Evolutionary conservation across 129 eudicot genomes (phyloP).

Genomic region (Ambrosia artemisiifolia): DNA sequence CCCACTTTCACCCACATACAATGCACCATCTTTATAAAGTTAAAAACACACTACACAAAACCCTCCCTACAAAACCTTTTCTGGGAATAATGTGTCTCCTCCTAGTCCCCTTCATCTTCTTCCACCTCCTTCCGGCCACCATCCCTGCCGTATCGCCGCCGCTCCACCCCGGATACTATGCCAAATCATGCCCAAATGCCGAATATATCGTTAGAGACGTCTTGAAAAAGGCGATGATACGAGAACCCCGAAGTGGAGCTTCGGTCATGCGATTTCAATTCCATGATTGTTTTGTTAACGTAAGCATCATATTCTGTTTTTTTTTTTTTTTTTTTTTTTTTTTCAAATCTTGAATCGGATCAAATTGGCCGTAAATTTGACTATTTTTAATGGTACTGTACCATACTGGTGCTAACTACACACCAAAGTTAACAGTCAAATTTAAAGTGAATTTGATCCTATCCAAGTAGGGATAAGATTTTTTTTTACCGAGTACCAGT

Average conservation of each 20-base stretch:
- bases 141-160: slow-evolving; percentile 19
- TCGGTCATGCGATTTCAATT: slow-evolving; percentile 93
- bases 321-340: not conserved
- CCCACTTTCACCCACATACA: slow-evolving; percentile 28
- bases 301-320: slow-evolving; percentile 18
- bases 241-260: slow-evolving; percentile 81
- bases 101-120: slow-evolving; percentile 26
- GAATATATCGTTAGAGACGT: slow-evolving; percentile 55
- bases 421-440: too few species aligned
- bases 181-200: slow-evolving; percentile 65
- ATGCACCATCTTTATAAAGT: slow-evolving; percentile 9
- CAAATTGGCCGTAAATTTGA: not conserved
- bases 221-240: slow-evolving; percentile 51
- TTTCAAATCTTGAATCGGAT: not conserved
- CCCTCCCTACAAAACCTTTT: slow-evolving; percentile 11
- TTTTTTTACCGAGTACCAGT: too few species aligned
- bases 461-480: too few species aligned
- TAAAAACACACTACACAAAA: slow-evolving; percentile 6
- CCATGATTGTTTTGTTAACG: slow-evolving; percentile 93
- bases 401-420: too few species aligned
- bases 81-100: slow-evolving; percentile 18
- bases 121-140: slow-evolving; percentile 29
- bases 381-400: too few species aligned
- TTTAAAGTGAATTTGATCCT: too few species aligned
- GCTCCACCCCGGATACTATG: slow-evolving; percentile 62